A percentile compares a stretch with the other conserved stretches of the same genome.
These are phyloP conservation scores for Tuber microsphaerosporum DNA, from an alignment of 495 filamentous ascomycete genomes.

Conservation along the genomic window DNA sequence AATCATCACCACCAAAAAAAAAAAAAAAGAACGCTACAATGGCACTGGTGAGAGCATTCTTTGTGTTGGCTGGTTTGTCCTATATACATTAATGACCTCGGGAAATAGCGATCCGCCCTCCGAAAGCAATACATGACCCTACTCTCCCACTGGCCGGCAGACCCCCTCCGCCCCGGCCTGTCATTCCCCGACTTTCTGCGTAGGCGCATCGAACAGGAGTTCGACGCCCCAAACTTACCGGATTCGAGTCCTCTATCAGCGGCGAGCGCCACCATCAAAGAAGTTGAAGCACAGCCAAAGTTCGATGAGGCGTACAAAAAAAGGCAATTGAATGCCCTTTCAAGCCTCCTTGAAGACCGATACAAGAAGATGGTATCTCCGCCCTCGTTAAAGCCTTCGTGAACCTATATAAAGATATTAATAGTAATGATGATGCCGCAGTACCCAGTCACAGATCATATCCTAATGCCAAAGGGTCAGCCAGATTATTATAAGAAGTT, in stretches of 20 bases:
- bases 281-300: slow-evolving; percentile 20
- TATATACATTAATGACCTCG: neutral
- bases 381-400: slow-evolving; percentile 15
- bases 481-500: slow-evolving; percentile 39
- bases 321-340: slow-evolving; percentile 32
- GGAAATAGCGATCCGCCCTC: neutral
- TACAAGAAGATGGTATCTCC: slow-evolving; percentile 31
- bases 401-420: slow-evolving; percentile 31
- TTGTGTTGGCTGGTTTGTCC: neutral
- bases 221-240: slow-evolving; percentile 11
- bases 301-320: slow-evolving; percentile 19
- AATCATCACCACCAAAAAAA: neutral
- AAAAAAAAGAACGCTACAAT: neutral
- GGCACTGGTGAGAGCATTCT: neutral
- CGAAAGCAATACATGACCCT: slow-evolving; percentile 26
- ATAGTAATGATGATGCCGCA: slow-evolving; percentile 8
- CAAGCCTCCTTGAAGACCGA: slow-evolving; percentile 32
- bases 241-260: slow-evolving; percentile 2
- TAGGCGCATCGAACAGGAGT: slow-evolving; percentile 21
- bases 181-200: slow-evolving; percentile 27
- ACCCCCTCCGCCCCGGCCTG: slow-evolving; percentile 33
- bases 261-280: slow-evolving; percentile 43
- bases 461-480: slow-evolving; percentile 36
- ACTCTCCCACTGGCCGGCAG: slow-evolving; percentile 35
- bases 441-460: slow-evolving; percentile 37